A percentile compares a stretch with the other conserved stretches of the same genome.
Conservation (phyloP, 441 rosid species). For the Manihot esculenta region DNA sequence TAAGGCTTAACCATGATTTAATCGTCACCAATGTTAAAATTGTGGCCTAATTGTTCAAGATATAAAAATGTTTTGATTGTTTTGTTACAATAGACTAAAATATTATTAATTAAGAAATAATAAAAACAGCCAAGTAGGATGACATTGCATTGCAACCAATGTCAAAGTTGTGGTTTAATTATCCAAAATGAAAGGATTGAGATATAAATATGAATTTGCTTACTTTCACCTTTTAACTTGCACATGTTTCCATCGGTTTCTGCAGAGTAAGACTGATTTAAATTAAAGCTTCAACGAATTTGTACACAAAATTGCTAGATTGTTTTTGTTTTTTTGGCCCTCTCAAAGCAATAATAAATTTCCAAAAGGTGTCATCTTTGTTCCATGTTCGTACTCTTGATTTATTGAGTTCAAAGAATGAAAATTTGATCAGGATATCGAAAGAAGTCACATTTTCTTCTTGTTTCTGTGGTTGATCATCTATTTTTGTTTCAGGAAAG, state of each 20-base stretch:
- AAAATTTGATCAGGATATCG: neutral
- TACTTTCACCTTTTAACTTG: neutral
- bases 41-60: no score
- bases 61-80: no score
- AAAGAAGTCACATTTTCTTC: neutral
- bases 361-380: neutral
- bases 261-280: neutral
- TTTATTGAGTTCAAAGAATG: neutral
- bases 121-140: no score
- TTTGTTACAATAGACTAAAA: no score
- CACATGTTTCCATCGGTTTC: neutral
- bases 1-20: no score
- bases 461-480: neutral
- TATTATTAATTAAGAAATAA: no score
- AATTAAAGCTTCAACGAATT: neutral
- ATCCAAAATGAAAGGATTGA: no score
- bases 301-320: neutral
- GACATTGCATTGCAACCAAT: no score
- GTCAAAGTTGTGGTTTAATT: no score
- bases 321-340: no score
- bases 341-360: neutral
- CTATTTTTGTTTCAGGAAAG: conserved; percentile 48
- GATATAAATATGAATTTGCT: no score
- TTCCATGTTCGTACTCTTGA: neutral
- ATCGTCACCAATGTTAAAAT: no score